Base-by-base conservation (phyloP, 495 filamentous ascomycete species). In the Penicillium soppii region DNA sequence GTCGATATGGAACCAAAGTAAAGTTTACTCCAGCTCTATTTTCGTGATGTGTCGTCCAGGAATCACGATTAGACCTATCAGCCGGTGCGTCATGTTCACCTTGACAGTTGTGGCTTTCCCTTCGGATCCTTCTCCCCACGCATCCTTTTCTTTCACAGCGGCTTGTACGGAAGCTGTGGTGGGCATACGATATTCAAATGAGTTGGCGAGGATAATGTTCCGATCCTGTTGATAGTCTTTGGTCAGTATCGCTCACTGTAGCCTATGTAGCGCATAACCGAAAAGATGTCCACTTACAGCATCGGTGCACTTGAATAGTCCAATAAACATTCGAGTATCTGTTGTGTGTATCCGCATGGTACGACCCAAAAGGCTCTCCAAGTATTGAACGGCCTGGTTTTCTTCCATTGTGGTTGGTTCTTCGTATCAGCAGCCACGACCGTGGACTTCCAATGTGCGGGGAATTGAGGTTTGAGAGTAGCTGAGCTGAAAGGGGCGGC, bases 271-370 rank as follows among this genome's bases (percentile, higher is more conserved):
- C n/a, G n/a, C n/a, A n/a, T n/a, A n/a, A n/a, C n/a, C n/a, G n/a
- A n/a, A n/a, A n/a, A 19, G 9, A 10, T 21, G 16, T 22, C 43
- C 56, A 62, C 72, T 57, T 64, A 95, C 94, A 43, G 88, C 84
- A 73, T 98, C 94, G 17, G 91, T 96, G 70, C 95, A 97, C 69
- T 92, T 97, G 72, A 98, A 88, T 50, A 81, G 74, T 27, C 94
- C 94, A 30, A 90, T 76, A 68, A 97, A 98, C 74, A 96, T 87
- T 35, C 94, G 88, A 21, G 74, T 78, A 66, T 97, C 94, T 4
- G 85, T 89, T 21, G 87, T 89, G 58, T 89, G 83, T 43, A 97
- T 74, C 52, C 92, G 87, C 32, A 98, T 70, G 8, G 65, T 70
- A 22, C 73, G 75, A 22, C 75, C 77, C 36, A 81, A 64, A n/a